These are phyloP conservation scores for Malassezia sp. DNA, from an alignment of 1,284 basidiomycete genomes.

Conservation along the genomic window DNA sequence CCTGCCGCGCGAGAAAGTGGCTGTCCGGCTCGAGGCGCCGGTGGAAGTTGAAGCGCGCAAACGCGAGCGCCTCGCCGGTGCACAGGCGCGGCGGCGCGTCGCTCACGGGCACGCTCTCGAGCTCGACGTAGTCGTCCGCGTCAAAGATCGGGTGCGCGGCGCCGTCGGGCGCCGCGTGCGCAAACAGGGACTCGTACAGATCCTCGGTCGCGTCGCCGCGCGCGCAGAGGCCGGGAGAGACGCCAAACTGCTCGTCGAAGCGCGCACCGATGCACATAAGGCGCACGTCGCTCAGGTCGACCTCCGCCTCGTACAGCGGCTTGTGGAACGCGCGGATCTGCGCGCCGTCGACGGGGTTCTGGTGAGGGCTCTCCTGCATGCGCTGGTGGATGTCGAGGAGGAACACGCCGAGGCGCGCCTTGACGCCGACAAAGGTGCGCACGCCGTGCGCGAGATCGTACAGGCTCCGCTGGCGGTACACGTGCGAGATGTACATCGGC, in stretches of 20 bases:
- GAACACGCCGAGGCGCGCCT: constrained; percentile 68
- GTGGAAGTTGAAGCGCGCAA: constrained; percentile 71
- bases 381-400: constrained; percentile 86
- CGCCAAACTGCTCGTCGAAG: constrained; percentile 50
- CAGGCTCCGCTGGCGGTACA: constrained; percentile 67
- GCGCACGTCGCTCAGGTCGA: constrained; percentile 66
- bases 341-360: constrained; percentile 28
- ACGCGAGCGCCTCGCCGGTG: constrained; percentile 61
- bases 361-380: constrained; percentile 60
- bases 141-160: constrained; percentile 52
- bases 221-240: constrained; percentile 6
- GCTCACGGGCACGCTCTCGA: constrained; percentile 53
- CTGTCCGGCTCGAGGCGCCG: constrained; percentile 51
- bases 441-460: constrained; percentile 67
- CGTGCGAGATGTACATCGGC: constrained; percentile 72
- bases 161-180: constrained; percentile 53
- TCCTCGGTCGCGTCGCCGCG: constrained; percentile 49
- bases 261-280: constrained; percentile 67
- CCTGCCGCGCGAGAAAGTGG: constrained; percentile 7
- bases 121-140: constrained; percentile 70
- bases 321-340: constrained; percentile 54
- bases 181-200: constrained; percentile 69
- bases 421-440: constrained; percentile 68
- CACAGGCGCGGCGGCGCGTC: constrained; percentile 50
- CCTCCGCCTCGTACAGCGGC: constrained; percentile 82